A percentile compares a stretch with the other conserved stretches of the same genome.
Evolutionary conservation across 495 filamentous ascomycete species (phyloP).

Genomic region (Podospora fimiseda): DNA sequence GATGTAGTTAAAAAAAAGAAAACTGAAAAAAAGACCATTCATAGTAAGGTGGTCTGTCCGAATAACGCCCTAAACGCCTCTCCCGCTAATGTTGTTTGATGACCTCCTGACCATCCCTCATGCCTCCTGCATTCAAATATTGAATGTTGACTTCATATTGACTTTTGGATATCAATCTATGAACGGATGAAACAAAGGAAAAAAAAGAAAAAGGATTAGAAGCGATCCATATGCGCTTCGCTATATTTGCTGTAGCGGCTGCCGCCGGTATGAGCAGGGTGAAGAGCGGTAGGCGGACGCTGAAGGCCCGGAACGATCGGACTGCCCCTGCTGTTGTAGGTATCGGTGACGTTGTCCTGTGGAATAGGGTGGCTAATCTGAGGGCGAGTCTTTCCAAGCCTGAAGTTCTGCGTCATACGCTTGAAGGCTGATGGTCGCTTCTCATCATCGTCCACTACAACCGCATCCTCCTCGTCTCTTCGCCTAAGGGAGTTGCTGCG

Average conservation of each 20-base stretch:
- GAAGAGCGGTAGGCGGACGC: constrained; percentile 45
- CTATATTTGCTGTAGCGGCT: constrained; percentile 46
- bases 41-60: too few species aligned
- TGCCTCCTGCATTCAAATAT: too few species aligned
- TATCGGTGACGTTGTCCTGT: constrained; percentile 9
- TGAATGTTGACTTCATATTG: too few species aligned
- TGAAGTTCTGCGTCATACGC: constrained; percentile 29
- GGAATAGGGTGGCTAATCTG: constrained; percentile 40
- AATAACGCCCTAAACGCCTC: too few species aligned
- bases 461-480: constrained; percentile 22
- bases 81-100: too few species aligned
- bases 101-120: too few species aligned
- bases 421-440: constrained; percentile 10
- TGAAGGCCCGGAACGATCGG: constrained; percentile 44
- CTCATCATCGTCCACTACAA: constrained; percentile 3
- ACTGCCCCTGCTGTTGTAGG: constrained; percentile 36
- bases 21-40: too few species aligned
- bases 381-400: constrained; percentile 32
- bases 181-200: not conserved
- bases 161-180: too few species aligned
- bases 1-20: too few species aligned
- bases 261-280: constrained; percentile 36
- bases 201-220: constrained; percentile 14
- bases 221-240: constrained; percentile 37
- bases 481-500: constrained; percentile 31